These are phyloP conservation scores for Borovskyia barvae DNA, from an alignment of 208 protist species.

Conservation along the genomic window DNA sequence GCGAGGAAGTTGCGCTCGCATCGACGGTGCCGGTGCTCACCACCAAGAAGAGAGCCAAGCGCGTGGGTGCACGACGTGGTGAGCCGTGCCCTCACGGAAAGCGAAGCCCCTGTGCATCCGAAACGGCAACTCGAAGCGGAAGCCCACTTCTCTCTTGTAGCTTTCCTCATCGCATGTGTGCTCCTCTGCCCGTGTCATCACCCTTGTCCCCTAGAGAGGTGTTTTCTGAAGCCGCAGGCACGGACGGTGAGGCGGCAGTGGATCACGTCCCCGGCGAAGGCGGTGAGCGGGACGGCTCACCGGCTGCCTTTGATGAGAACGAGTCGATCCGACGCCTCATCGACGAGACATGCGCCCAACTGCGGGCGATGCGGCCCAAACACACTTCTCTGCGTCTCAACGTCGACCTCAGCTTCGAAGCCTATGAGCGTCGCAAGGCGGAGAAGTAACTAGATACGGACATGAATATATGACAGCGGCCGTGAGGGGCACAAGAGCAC, in stretches of 20 bases:
- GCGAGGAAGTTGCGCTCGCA: conserved; percentile 22
- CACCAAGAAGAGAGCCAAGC: neutral
- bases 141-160: too few species aligned
- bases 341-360: conserved; percentile 19
- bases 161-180: too few species aligned
- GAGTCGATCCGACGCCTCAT: conserved; percentile 42
- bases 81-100: neutral
- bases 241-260: too few species aligned
- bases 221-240: too few species aligned
- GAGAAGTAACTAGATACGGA: neutral
- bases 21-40: conserved; percentile 32
- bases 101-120: too few species aligned
- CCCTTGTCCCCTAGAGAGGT: too few species aligned
- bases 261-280: too few species aligned
- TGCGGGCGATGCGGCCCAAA: conserved; percentile 41
- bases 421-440: conserved; percentile 49
- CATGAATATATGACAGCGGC: neutral
- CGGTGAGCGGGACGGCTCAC: too few species aligned
- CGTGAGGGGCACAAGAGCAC: neutral
- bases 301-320: too few species aligned
- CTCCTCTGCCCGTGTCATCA: too few species aligned
- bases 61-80: neutral
- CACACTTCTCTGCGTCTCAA: conserved; percentile 42
- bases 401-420: conserved; percentile 64
- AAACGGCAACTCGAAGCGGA: too few species aligned